Base-by-base conservation (phyloP, 306 rosid genomes). In the Cucurbita pepo region DNA sequence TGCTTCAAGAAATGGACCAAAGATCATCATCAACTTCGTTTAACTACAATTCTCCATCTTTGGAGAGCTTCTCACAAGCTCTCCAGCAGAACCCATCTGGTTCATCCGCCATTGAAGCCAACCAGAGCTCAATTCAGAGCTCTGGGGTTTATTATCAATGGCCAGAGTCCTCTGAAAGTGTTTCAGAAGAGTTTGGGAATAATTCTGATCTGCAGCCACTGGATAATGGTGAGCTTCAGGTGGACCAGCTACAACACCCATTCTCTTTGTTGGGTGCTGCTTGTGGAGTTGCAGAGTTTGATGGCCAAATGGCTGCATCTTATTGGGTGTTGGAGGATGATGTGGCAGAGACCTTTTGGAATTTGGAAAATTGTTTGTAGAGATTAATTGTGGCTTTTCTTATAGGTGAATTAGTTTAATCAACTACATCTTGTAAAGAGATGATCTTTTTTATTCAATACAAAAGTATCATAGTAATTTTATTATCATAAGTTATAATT, bases 1-100 rank as follows among this genome's bases (percentile, higher is more conserved):
- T 88, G 77, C 80, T 83, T 40, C 92, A 88, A 51, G 90, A 90
- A 76, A 85, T 88, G 82, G 88, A 88, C 55, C 95, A 90, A 74
- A 73, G 75, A 70, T 37, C 85, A 65, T 61, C 86, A 65, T 60
- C 48, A 16, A 3, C 8, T 50, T 62, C 25, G 34, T 63, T 1
- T 10, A 62, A 62, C 45, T 30, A 14, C 21, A 60, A 8, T 41
- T 8, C 25, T 63, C 47, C 36, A 8, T 63, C 34, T 5, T 63
- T 16, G 5, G 38, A n/a, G 34, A 30, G 34, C 34, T 30, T 30
- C 34, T 30, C 34, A 8, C 16, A 43, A n/a, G 1, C 34, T 63
- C 14, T 41, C 0, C 7, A 0, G 25, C 51, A 40, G n/a, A 40
- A 63, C 34, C 18, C 71, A 44, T 65, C 10, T 43, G 36, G 5